phyloP scores from a whole-genome alignment of 2,329 filamentous ascomycete genomes.

The Colletotrichum salicis region DNA sequence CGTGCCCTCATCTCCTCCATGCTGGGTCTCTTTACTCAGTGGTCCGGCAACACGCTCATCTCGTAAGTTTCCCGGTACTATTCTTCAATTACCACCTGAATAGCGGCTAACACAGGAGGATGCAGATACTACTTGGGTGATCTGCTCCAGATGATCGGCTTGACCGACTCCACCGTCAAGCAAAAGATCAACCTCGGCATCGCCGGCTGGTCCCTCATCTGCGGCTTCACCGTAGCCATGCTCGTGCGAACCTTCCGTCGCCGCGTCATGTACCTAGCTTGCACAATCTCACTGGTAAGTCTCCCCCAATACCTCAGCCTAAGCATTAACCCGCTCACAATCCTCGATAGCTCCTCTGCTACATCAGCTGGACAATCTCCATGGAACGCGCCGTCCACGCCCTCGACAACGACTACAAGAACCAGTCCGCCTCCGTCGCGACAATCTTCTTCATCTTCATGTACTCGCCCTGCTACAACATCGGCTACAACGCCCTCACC shows the following conservation, averaged over 20 bases:
- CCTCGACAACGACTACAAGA: conserved; percentile 40
- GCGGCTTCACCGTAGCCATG: conserved; percentile 53
- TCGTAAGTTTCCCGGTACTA: conserved; percentile 40
- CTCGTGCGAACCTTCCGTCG: conserved; percentile 56
- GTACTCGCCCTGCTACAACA: conserved; percentile 66
- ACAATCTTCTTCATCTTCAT: conserved; percentile 66
- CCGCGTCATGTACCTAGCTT: conserved; percentile 60
- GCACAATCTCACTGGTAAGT: conserved; percentile 48
- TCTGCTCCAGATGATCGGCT: conserved; percentile 58
- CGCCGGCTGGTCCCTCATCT: conserved; percentile 59
- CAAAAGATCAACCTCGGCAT: conserved; percentile 59
- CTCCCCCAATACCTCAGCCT: background rate
- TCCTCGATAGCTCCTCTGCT: conserved; percentile 48
- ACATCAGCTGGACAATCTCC: conserved; percentile 64
- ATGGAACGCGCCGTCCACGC: conserved; percentile 50
- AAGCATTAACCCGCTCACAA: background rate
- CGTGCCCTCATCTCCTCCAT: conserved; percentile 60
- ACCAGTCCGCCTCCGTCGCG: conserved; percentile 48
- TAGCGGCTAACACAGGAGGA: background rate
- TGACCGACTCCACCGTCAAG: conserved; percentile 52
- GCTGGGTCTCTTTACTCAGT: conserved; percentile 65
- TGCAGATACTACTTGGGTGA: conserved; percentile 57
- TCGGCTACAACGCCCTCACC: conserved; percentile 70
- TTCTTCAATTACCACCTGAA: background rate
- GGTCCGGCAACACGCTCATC: conserved; percentile 62